Evolutionary conservation across 768 basidiomycete genomes (phyloP), one percentile per base, ranked within the genome.

Genomic region (Cystofilobasidium bisporidii): DNA sequence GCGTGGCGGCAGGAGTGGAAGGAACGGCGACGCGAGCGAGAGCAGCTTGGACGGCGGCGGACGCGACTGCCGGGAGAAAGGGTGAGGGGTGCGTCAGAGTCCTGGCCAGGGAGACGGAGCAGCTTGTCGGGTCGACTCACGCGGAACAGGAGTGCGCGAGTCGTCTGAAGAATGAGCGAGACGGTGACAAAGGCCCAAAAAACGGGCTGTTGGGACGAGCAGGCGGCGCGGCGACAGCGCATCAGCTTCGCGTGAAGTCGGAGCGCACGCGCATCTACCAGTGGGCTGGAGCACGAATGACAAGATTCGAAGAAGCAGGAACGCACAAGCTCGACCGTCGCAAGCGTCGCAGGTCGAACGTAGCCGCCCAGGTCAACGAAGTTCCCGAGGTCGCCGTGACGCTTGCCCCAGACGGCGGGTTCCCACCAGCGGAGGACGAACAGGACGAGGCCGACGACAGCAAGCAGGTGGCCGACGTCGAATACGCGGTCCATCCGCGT

Each of bases 141-240:
- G 53, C 73, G 73, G 70, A 77, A 70, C 43, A 78, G 71, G 61
- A 77, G 69, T 71, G 75, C 71, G 47, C 76, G 70, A 1, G 75
- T 77, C 15, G 75, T 76, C 61, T 76, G 76, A 0, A 78, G 72
- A 26, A 78, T 73, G 18, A 77, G 70, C 57, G 76, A 74, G 26
- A 78, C 41, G 4, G 76, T 77, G 0, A 73, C 71, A 63, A 77
- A 78, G 1, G 76, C 76, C 76, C 76, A 78, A 67, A 78, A 77
- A 15, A 78, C 68, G 20, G 77, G 76, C 77, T 78, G 45, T 20
- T 20, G 38, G 8, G n/a, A n/a, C n/a, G n/a, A 15, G 20, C 6
- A 22, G 22, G n/a, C 2, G 10, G 47, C 8, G 22, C 61, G 26
- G 28, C 10, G 15, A 36, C 9, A 36, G 26, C 40, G 20, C 60